Evolutionary conservation across 1,139 yeast species (phyloP).

Genomic region (Candida neerlandica): DNA sequence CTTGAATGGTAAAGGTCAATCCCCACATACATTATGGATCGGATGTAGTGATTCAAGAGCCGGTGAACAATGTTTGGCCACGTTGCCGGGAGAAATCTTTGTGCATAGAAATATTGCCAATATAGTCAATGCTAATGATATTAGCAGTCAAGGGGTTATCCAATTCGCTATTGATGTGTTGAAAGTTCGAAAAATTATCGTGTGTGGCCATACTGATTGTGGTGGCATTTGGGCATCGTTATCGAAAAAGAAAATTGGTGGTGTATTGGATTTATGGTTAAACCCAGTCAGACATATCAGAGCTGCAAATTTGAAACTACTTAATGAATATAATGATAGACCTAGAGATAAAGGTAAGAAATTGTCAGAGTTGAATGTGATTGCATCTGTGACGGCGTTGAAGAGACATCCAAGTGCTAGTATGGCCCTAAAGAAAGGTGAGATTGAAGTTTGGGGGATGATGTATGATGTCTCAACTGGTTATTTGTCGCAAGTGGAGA

Average conservation of each 20-base stretch:
- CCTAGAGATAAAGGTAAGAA: slow-evolving; percentile 63
- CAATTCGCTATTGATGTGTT: slow-evolving; percentile 91
- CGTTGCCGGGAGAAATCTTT: slow-evolving; percentile 90
- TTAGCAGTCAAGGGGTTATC: slow-evolving; percentile 77
- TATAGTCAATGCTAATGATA: slow-evolving; percentile 70
- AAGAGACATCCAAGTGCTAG: slow-evolving; percentile 76
- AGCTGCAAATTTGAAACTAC: slow-evolving; percentile 54
- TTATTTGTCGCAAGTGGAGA: slow-evolving; percentile 54
- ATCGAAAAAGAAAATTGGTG: slow-evolving; percentile 68
- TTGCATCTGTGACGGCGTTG: slow-evolving; percentile 57
- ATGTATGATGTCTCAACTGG: slow-evolving; percentile 88
- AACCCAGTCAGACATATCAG: slow-evolving; percentile 72
- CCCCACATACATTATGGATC: slow-evolving; percentile 93
- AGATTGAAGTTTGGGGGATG: slow-evolving; percentile 86
- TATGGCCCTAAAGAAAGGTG: slow-evolving; percentile 67
- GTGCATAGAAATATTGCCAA: slow-evolving; percentile 95
- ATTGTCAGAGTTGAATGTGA: slow-evolving; percentile 80
- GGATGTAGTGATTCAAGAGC: slow-evolving; percentile 96
- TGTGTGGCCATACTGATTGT: slow-evolving; percentile 98
- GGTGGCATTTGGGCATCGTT: slow-evolving; percentile 94
- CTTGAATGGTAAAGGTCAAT: slow-evolving; percentile 79
- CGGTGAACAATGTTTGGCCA: slow-evolving; percentile 77
- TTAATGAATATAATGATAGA: slow-evolving; percentile 43
- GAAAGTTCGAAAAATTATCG: slow-evolving; percentile 78
- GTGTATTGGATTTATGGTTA: slow-evolving; percentile 78